Evolutionary conservation across 2,329 filamentous ascomycete species (phyloP), one percentile per base, ranked within the genome.

Genomic region (Xylariaceae sp.): DNA sequence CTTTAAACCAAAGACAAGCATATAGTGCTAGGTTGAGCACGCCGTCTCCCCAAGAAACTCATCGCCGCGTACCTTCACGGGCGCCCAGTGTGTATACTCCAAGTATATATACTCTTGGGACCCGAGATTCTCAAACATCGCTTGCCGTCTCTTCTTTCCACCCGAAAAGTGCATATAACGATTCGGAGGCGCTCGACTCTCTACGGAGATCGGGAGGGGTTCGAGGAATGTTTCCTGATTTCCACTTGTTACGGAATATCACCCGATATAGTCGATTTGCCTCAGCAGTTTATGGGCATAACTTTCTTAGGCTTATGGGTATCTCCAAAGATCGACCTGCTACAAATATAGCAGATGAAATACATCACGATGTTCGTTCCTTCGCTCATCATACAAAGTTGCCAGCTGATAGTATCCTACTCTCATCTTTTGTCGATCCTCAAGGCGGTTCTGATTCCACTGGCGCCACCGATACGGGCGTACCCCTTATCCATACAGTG

Each of bases 401-500:
- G 0, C 78, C 82, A 3, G 75, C 83, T 0, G 78, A 80, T 36
- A 87, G 81, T 47, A 82, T 89, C 41, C 74, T 91, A 1, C 74
- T 91, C 2, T 87, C 88, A 0, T 91, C 88, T 0, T 90, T 89
- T 66, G 83, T 89, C 36, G 88, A 91, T 65, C 81, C 85, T 2
- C 82, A 87, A 52, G 88, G 88, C 26, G 87, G 87, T 3, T 83
- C 86, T 2, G 87, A 89, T 65, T 80, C 84, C 0, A 81, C 82
- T 3, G 87, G 88, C 1, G 81, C 85, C 19, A 88, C 84, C 1
- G 83, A 84, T 31, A 87, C 84, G 0, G 87, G 87, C 0, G 82
- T 90, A 53, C 88, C 88, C 1, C 78, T 91, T 16, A 87, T 91
- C 2, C 88, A 91, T 71, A 91, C 90, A 64, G 83, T 91, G 31